Evolutionary conservation across 2,329 filamentous ascomycete genomes (phyloP).

Genomic region (Emericellopsis cladophorae): DNA sequence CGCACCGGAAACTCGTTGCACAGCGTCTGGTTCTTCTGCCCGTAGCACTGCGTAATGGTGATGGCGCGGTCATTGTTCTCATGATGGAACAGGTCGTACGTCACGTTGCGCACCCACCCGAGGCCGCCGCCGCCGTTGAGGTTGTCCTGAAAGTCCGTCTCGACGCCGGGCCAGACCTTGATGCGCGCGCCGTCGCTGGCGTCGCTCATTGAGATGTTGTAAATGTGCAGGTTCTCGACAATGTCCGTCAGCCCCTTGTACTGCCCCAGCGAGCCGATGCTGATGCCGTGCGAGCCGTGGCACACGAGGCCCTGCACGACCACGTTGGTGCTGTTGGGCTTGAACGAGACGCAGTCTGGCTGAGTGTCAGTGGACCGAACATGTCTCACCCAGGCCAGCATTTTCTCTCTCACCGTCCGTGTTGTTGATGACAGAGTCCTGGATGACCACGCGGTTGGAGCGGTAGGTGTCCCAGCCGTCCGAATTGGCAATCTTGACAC

Average conservation of each 20-base stretch:
- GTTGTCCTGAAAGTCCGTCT: conserved; percentile 38
- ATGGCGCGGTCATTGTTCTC: conserved; percentile 36
- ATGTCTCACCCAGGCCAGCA: background rate
- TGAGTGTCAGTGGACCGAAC: background rate
- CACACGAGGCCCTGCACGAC: conserved; percentile 55
- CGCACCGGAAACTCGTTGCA: conserved; percentile 5
- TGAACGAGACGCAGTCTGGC: conserved; percentile 59
- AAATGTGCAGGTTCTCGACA: conserved; percentile 54
- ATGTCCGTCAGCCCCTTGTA: conserved; percentile 52
- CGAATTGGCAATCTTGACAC: conserved; percentile 44
- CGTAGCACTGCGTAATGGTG: conserved; percentile 17
- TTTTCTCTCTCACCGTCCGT: conserved; percentile 30
- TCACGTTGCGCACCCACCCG: conserved; percentile 44
- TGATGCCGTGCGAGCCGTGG: conserved; percentile 60
- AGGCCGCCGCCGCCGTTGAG: conserved; percentile 46
- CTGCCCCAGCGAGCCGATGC: conserved; percentile 57
- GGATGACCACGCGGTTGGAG: conserved; percentile 48
- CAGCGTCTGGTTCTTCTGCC: conserved; percentile 3
- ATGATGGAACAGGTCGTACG: conserved; percentile 45
- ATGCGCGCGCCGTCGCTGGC: conserved; percentile 55
- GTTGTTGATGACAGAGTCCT: conserved; percentile 52
- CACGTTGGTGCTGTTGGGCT: conserved; percentile 59
- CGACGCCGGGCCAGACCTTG: conserved; percentile 52
- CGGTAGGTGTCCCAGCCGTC: conserved; percentile 56
- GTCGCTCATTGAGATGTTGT: conserved; percentile 46